Evolutionary conservation across 768 basidiomycete species (phyloP).

Genomic region (Cystobasidium onofrii): DNA sequence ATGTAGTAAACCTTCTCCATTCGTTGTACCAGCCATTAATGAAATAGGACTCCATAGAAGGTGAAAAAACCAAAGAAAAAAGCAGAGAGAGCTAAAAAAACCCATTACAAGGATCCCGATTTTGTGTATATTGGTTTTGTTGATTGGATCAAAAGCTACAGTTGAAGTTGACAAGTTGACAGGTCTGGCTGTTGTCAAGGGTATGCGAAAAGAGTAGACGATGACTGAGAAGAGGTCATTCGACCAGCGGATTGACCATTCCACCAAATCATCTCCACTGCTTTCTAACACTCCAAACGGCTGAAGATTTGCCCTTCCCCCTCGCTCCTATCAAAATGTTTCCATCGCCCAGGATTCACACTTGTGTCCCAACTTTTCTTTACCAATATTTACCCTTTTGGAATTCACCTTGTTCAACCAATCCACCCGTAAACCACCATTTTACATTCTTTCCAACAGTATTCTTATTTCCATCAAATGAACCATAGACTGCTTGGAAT

Average conservation of each 20-base stretch:
- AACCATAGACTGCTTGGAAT: constrained; percentile 32
- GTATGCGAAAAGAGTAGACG: not conserved
- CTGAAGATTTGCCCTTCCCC: too few species aligned
- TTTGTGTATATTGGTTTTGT: not conserved
- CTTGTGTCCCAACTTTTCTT: too few species aligned
- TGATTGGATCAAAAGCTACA: too few species aligned
- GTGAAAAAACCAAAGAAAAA: not conserved
- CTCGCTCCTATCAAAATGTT: too few species aligned
- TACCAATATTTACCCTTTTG: not conserved
- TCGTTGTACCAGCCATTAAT: too few species aligned
- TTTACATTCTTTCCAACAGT: constrained; percentile 32
- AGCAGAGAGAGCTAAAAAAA: not conserved
- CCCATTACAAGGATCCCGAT: not conserved
- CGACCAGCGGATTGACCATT: not conserved
- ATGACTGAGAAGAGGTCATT: not conserved
- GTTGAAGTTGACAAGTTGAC: too few species aligned
- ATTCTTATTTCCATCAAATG: constrained; percentile 33
- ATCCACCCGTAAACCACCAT: constrained; percentile 38
- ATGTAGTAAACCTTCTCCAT: too few species aligned
- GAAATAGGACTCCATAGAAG: not conserved
- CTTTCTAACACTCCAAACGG: too few species aligned
- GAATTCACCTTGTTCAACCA: constrained; percentile 11
- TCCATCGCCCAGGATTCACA: too few species aligned
- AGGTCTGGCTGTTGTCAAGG: not conserved
- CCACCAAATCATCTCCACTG: not conserved